These are phyloP conservation scores for Dipodascus geniculatus DNA, from an alignment of 805 yeast genomes.

Conservation along the genomic window DNA sequence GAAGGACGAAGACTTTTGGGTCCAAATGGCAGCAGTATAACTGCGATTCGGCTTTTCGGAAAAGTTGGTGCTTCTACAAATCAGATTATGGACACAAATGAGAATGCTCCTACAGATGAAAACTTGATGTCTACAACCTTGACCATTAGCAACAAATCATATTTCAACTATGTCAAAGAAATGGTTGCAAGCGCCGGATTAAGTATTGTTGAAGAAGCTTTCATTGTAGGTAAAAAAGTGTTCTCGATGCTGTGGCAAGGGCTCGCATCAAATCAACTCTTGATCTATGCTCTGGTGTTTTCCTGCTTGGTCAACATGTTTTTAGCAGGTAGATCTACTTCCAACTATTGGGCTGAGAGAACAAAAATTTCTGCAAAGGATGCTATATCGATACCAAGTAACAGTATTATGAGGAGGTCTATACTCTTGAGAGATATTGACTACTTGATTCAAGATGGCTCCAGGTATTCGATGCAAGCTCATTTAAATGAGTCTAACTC, in stretches of 20 bases:
- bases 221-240: neutral
- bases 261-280: conserved; percentile 16
- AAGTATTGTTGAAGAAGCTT: neutral
- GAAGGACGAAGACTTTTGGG: conserved; percentile 22
- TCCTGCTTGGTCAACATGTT: conserved; percentile 44
- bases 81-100: neutral
- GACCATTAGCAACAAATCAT: neutral
- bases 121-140: neutral
- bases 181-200: neutral
- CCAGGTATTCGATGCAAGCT: conserved; percentile 13
- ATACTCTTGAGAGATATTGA: conserved; percentile 51
- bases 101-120: conserved; percentile 2
- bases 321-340: conserved; percentile 37
- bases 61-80: conserved; percentile 11
- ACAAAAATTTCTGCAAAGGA: conserved; percentile 16
- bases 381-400: conserved; percentile 11
- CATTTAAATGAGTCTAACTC: conserved; percentile 17
- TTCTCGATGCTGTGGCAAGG: conserved; percentile 6
- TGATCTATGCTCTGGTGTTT: conserved; percentile 30
- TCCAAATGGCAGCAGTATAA: conserved; percentile 14
- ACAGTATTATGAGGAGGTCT: conserved; percentile 41
- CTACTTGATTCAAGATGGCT: conserved; percentile 26
- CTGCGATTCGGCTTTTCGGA: conserved; percentile 16
- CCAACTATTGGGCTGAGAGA: conserved; percentile 13
- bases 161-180: neutral